Percentiles rank a stretch among this genome's conserved stretches.
Conservation (phyloP, 352 stramenopile species). For the Saprolegnia parasitica region DNA sequence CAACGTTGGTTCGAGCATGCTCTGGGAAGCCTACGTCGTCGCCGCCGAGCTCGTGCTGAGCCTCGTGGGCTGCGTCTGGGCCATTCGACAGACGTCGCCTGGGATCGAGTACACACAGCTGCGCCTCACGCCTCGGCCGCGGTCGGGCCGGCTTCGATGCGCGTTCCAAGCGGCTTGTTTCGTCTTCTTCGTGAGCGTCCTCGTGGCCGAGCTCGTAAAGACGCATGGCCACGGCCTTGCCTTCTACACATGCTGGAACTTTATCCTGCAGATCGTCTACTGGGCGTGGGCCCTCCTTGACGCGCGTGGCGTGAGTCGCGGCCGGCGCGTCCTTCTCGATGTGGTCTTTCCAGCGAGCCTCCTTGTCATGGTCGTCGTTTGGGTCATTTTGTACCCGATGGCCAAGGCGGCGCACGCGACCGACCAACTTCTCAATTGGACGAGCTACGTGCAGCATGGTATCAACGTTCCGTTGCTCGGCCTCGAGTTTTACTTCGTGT, state of each 20-base stretch:
- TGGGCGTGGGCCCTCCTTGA: slow-evolving; percentile 21
- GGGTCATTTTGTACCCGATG: slow-evolving; percentile 70
- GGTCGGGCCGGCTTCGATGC: background rate
- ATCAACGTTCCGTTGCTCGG: slow-evolving; percentile 65
- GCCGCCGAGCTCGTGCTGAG: slow-evolving; percentile 1
- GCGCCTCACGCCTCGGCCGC: background rate
- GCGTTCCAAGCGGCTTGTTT: slow-evolving; percentile 13
- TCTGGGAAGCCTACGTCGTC: slow-evolving; percentile 23
- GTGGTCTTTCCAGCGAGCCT: slow-evolving; percentile 58
- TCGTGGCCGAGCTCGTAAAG: slow-evolving; percentile 56
- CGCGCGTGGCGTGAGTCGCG: background rate
- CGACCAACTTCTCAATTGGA: slow-evolving; percentile 60
- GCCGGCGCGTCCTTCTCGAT: slow-evolving; percentile 45
- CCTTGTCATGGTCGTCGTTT: slow-evolving; percentile 67
- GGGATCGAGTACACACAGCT: background rate
- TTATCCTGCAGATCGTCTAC: slow-evolving; percentile 47
- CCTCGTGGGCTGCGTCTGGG: background rate
- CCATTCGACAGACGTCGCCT: background rate
- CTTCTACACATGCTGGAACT: slow-evolving; percentile 87
- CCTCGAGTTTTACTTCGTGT: slow-evolving; percentile 53
- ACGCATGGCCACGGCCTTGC: slow-evolving; percentile 44
- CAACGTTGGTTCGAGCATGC: no score
- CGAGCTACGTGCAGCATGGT: slow-evolving; percentile 78
- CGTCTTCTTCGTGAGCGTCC: slow-evolving; percentile 52
- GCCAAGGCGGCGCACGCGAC: slow-evolving; percentile 41